phyloP scores from a whole-genome alignment of 352 stramenopile species.

The Phytophthora citrophthora region DNA sequence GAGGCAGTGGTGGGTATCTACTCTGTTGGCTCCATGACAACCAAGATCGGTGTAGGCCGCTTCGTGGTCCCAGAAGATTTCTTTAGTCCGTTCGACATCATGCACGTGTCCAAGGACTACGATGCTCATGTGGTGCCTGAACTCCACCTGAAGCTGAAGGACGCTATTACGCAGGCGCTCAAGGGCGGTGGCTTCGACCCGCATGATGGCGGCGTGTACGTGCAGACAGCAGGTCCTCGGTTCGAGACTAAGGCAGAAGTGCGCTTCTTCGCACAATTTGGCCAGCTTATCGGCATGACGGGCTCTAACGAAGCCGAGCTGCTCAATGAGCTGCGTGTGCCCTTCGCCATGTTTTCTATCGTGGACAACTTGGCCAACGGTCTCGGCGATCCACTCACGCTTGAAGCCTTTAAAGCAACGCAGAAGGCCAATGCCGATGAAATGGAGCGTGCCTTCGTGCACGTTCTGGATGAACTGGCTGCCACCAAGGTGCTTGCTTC shows the following conservation, averaged over 20 bases:
- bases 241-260: constrained; percentile 93
- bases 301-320: constrained; percentile 88
- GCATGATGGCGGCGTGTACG: constrained; percentile 84
- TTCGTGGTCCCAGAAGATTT: constrained; percentile 88
- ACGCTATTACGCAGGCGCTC: constrained; percentile 57
- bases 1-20: constrained; percentile 85
- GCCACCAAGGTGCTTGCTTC: constrained; percentile 37
- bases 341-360: constrained; percentile 88
- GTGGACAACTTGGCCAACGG: constrained; percentile 92
- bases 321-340: constrained; percentile 81
- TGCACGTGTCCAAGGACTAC: constrained; percentile 84
- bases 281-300: constrained; percentile 90
- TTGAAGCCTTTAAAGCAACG: constrained; percentile 79
- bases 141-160: constrained; percentile 53
- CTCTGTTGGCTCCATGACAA: constrained; percentile 88
- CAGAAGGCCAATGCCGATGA: constrained; percentile 76
- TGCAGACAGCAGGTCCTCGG: constrained; percentile 84
- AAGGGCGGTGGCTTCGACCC: constrained; percentile 48
- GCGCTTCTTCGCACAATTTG: constrained; percentile 88
- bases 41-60: constrained; percentile 29
- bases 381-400: constrained; percentile 77
- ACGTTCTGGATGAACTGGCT: constrained; percentile 63
- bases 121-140: constrained; percentile 87
- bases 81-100: constrained; percentile 89
- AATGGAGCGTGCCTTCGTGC: constrained; percentile 72